Percentiles rank a stretch among this genome's conserved stretches.
These are phyloP conservation scores for Fusarium pseudograminearum DNA, from an alignment of 2,329 filamentous ascomycete genomes.

Conservation along the genomic window DNA sequence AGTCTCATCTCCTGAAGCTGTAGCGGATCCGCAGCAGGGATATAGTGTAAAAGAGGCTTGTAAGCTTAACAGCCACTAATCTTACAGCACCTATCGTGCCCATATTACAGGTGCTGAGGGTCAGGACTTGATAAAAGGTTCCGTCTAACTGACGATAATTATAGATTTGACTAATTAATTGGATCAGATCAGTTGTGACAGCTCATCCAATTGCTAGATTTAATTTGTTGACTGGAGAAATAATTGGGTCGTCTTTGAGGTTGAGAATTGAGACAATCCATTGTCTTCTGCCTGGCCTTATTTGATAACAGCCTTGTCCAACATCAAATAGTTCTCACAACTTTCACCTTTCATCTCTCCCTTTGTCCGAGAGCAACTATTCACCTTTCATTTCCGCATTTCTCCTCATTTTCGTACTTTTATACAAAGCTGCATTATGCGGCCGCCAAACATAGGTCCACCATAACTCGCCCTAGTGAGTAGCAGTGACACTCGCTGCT, in stretches of 20 bases:
- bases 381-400: not conserved
- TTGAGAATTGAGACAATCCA: not conserved
- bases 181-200: not conserved
- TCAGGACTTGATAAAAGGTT: not conserved
- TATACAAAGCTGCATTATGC: constrained; percentile 6
- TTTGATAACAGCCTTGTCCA: not conserved
- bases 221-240: not conserved
- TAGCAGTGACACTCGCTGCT: constrained; percentile 1
- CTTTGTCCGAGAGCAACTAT: not conserved
- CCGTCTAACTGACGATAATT: not conserved
- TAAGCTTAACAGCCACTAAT: not conserved
- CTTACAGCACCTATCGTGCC: not conserved
- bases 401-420: not conserved
- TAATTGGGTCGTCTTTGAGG: not conserved
- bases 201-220: not conserved
- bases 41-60: not conserved
- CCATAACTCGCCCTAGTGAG: not conserved
- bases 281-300: not conserved
- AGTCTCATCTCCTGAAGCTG: not conserved
- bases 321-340: not conserved
- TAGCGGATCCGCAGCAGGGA: constrained; percentile 12
- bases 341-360: not conserved
- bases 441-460: constrained; percentile 9
- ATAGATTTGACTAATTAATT: not conserved
- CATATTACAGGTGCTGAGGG: not conserved